Conservation (phyloP, 163 green algal genomes). For the Chlorella variabilis region DNA sequence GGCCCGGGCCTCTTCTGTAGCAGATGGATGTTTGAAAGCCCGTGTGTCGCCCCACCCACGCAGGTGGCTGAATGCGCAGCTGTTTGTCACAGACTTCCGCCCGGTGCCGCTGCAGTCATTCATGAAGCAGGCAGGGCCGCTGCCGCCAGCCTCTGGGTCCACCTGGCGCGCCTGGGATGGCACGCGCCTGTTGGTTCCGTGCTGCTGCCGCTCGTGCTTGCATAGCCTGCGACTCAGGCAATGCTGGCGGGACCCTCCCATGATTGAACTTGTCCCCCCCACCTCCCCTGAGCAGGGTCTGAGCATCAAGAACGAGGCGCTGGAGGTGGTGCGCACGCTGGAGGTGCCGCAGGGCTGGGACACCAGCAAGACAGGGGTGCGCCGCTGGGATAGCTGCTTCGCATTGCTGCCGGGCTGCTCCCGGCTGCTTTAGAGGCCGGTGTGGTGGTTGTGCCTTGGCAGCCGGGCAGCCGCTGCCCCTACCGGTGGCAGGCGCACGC, state of each 20-base stretch:
- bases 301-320: slow-evolving; percentile 39
- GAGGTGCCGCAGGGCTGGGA: slow-evolving; percentile 24
- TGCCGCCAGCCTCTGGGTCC: background rate
- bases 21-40: background rate
- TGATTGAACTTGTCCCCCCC: no score
- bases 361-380: slow-evolving; percentile 19
- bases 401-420: no score
- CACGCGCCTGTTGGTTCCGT: background rate
- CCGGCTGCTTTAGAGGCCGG: no score
- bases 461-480: no score
- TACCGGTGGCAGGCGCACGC: no score
- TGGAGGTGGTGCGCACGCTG: slow-evolving; percentile 37
- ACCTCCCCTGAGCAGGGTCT: slow-evolving; percentile 12
- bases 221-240: no score
- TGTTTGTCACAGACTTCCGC: slow-evolving; percentile 89
- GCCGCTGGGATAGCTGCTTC: background rate
- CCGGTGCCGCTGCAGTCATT: slow-evolving; percentile 83
- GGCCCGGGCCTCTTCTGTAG: background rate
- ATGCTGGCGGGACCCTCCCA: no score
- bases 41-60: slow-evolving; percentile 51
- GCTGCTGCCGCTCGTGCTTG: background rate
- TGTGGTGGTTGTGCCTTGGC: background rate
- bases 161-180: background rate
- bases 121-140: slow-evolving; percentile 65
- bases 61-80: slow-evolving; percentile 86